Percentiles rank a stretch among this genome's conserved stretches.
phyloP scores from a whole-genome alignment of 352 stramenopile genomes.

The Pythium monospermum region DNA sequence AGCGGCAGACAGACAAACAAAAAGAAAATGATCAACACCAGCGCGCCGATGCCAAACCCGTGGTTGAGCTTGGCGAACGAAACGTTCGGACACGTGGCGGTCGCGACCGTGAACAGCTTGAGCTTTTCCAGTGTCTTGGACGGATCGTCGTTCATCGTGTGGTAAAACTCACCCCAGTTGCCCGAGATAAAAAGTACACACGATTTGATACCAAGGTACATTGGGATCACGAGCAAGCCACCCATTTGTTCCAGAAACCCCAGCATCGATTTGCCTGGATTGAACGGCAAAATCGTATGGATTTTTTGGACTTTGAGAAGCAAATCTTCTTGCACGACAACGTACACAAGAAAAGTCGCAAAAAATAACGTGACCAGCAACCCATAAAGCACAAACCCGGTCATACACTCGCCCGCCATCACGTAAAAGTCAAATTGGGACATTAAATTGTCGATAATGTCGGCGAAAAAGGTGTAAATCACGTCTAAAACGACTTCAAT shows the following conservation, averaged over 20 bases:
- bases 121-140: constrained; percentile 13
- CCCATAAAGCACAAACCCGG: constrained; percentile 33
- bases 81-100: constrained; percentile 12
- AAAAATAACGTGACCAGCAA: constrained; percentile 28
- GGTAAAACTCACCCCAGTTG: constrained; percentile 33
- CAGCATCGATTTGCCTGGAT: constrained; percentile 27
- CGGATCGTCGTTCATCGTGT: constrained; percentile 11
- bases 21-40: constrained; percentile 39
- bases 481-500: constrained; percentile 19
- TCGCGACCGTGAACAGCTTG: constrained; percentile 18
- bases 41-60: constrained; percentile 28
- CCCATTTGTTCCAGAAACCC: constrained; percentile 39
- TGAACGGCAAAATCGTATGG: constrained; percentile 34
- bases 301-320: constrained; percentile 53
- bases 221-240: constrained; percentile 42
- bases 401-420: constrained; percentile 28
- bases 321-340: constrained; percentile 57
- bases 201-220: constrained; percentile 55
- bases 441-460: constrained; percentile 29
- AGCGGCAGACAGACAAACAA: constrained; percentile 50
- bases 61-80: constrained; percentile 32
- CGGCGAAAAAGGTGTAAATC: constrained; percentile 36
- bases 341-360: constrained; percentile 43
- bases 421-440: constrained; percentile 27
- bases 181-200: constrained; percentile 51